These are phyloP conservation scores for Fraxinus ornus DNA, from an alignment of 305 asterid species.

Conservation along the genomic window DNA sequence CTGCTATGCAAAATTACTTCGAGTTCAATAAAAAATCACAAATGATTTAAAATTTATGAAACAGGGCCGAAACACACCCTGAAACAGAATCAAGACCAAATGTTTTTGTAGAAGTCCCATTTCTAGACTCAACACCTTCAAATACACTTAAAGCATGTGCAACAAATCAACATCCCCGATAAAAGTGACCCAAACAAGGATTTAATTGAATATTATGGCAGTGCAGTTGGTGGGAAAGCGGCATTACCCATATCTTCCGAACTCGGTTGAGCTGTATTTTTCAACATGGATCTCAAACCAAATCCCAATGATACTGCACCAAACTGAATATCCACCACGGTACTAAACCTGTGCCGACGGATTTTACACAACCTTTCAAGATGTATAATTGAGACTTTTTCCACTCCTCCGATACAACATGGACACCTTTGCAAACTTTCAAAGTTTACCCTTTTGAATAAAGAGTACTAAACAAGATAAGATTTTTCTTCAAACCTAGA, in stretches of 20 bases:
- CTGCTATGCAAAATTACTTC: rapidly evolving
- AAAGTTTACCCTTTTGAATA: too few relatives aligned
- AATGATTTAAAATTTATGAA: background rate
- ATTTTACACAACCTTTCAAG: background rate
- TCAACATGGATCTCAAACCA: background rate
- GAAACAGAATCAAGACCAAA: background rate
- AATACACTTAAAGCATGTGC: background rate
- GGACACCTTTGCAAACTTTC: background rate
- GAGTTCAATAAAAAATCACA: background rate
- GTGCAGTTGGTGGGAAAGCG: background rate
- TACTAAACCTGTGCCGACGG: background rate
- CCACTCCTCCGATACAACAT: background rate
- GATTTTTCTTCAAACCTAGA: background rate
- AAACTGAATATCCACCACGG: background rate
- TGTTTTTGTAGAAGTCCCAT: background rate
- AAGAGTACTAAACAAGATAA: background rate
- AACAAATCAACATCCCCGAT: background rate
- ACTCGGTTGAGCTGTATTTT: background rate
- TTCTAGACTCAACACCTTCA: background rate
- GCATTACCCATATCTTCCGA: background rate
- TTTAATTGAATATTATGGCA: background rate
- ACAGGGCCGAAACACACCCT: background rate
- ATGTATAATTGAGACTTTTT: background rate
- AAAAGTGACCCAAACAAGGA: too few relatives aligned
- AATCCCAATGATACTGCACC: background rate